Evolutionary conservation across 495 filamentous ascomycete genomes (phyloP).

Genomic region (Penicillium canescens): DNA sequence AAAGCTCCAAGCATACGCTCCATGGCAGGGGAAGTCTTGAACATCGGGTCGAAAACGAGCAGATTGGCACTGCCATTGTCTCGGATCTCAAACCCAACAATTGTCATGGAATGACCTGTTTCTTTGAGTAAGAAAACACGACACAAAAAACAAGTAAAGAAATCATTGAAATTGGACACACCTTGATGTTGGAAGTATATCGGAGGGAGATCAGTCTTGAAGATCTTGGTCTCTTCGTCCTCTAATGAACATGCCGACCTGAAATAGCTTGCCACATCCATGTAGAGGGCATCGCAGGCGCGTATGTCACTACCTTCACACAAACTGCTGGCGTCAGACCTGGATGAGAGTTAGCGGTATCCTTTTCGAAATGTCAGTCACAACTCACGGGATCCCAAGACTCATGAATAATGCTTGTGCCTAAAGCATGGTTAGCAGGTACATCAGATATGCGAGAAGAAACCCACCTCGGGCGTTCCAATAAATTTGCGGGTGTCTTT

Average conservation of each 20-base stretch:
- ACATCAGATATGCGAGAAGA: not conserved
- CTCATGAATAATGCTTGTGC: conserved; percentile 77
- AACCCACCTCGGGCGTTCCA: conserved; percentile 81
- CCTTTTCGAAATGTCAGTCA: conserved; percentile 5
- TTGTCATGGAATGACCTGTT: conserved; percentile 85
- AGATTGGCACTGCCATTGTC: conserved; percentile 67
- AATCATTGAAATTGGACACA: conserved; percentile 21
- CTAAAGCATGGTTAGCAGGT: conserved; percentile 39
- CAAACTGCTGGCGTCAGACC: conserved; percentile 56
- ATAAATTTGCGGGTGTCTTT: conserved; percentile 91
- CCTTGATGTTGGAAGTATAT: conserved; percentile 89
- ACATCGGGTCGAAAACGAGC: conserved; percentile 89
- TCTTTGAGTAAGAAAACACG: not conserved
- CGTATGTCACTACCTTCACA: conserved; percentile 35
- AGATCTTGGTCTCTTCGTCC: conserved; percentile 50
- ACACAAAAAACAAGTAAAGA: not conserved
- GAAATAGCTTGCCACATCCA: conserved; percentile 76
- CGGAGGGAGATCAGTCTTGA: conserved; percentile 69
- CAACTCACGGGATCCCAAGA: conserved; percentile 63
- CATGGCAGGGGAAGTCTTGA: conserved; percentile 66
- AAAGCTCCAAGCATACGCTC: conserved; percentile 50
- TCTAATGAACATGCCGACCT: conserved; percentile 42
- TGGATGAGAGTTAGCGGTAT: conserved; percentile 15
- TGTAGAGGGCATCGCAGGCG: conserved; percentile 59
- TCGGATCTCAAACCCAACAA: conserved; percentile 78